Evolutionary conservation across 2,329 filamentous ascomycete species (phyloP).

Genomic region (Orbilia ellipsospora): DNA sequence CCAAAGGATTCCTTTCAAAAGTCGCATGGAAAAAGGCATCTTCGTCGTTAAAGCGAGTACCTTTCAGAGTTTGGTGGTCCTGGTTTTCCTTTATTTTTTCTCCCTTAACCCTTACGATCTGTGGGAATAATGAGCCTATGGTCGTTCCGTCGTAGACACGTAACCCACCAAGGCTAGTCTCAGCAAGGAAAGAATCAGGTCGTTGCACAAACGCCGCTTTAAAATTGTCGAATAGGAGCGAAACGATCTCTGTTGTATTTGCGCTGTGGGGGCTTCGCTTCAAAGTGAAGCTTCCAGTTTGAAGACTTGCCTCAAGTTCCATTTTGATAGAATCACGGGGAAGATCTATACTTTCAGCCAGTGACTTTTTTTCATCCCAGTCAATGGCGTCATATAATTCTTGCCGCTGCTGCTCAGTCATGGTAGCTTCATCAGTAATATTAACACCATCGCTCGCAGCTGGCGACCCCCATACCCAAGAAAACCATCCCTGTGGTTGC

Average conservation of each 20-base stretch:
- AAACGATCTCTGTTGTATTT: conserved; percentile 81
- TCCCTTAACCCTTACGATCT: conserved; percentile 93
- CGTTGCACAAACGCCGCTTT: conserved; percentile 88
- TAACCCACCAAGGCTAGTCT: conserved; percentile 89
- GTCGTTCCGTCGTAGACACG: conserved; percentile 97
- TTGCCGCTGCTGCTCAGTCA: conserved; percentile 95
- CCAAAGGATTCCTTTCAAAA: conserved; percentile 93
- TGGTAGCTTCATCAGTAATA: conserved; percentile 79
- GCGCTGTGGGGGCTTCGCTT: conserved; percentile 81
- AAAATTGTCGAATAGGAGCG: conserved; percentile 93
- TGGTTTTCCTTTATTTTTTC: conserved; percentile 70
- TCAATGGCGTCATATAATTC: conserved; percentile 98
- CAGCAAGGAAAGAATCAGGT: conserved; percentile 87
- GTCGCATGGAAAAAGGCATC: conserved; percentile 85
- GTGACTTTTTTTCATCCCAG: conserved; percentile 94
- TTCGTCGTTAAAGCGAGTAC: conserved; percentile 33
- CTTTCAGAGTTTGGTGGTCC: conserved; percentile 59
- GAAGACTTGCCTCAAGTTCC: conserved; percentile 90
- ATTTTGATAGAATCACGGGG: conserved; percentile 93
- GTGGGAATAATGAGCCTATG: conserved; percentile 86
- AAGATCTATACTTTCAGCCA: conserved; percentile 86
- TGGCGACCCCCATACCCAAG: conserved; percentile 86
- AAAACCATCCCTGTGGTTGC: conserved; percentile 84
- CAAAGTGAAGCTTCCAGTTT: conserved; percentile 94
- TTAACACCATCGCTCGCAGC: conserved; percentile 71